Base-by-base conservation (phyloP, 257 asterid species). In the Petunia axillaris region DNA sequence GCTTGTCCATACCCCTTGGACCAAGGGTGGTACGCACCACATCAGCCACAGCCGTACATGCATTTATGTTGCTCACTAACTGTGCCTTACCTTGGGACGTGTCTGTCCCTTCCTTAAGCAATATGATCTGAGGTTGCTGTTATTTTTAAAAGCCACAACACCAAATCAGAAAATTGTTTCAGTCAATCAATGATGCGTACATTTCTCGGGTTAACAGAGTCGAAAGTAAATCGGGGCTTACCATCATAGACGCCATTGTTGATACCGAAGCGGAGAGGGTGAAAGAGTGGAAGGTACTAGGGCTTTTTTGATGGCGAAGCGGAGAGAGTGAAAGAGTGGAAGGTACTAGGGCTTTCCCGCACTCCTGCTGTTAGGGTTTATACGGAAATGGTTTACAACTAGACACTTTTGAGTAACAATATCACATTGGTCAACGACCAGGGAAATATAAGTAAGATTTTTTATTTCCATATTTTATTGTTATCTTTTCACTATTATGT, bases 41-140 rank as follows among this genome's bases (percentile, higher is more conserved):
- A 88, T 96, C 99, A 79, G 95, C 90, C 64, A 94, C 94, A 64
- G 97, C 97, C 88, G 79, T 85, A 84, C 98, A 96, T 0, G 98
- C 99, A 90, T 91, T 96, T 73, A 96, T 94, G 90, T 96, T 96
- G 93, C 99, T 96, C 52, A 94, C 48, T 84, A 96, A 80, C 83
- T 96, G 99, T 6, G 98, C 89, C 90, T 94, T 96, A 80, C 99
- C 98, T 89, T 96, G 99, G 62, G 99, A 96, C 2, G 98, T 91
- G 78, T 96, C 99, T 14, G 99, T 96, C 82, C 99, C 99, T 90
- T 96, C 99, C 89, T 90, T 94, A 66, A 96, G 95, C 90, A 96
- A 82, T 85, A 94, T 96, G 85, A 96, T 94, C 85, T 96, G 99
- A 36, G 99, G 99, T 94, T 96, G 99, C 99, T 96, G 94, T 89